A percentile compares a stretch with the other conserved stretches of the same genome.
These are phyloP conservation scores for Xylariaceae sp. DNA, from an alignment of 2,329 filamentous ascomycete genomes.

Conservation along the genomic window DNA sequence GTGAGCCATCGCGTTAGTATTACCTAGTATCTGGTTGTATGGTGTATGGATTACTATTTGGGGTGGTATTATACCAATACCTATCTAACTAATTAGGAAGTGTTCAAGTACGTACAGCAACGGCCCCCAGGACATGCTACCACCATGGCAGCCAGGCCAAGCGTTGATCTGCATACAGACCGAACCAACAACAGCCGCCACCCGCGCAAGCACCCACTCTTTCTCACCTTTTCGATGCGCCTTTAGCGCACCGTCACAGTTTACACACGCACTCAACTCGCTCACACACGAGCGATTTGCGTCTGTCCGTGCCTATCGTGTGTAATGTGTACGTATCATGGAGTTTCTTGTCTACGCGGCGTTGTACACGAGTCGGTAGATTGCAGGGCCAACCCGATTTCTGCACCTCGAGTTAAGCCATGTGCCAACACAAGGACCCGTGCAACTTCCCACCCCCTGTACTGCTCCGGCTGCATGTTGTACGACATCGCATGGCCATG, in stretches of 20 bases:
- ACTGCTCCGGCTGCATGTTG: background rate
- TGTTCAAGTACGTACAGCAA: too few species aligned
- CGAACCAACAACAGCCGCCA: conserved; percentile 6
- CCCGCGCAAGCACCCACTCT: background rate
- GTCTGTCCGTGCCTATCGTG: background rate
- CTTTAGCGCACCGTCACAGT: conserved; percentile 1
- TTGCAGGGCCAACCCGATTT: conserved; percentile 14
- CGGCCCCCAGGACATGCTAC: background rate
- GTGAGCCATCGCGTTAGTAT: background rate
- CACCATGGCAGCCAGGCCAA: background rate
- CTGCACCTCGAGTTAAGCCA: conserved; percentile 4
- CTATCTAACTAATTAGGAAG: background rate
- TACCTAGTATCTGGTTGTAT: background rate
- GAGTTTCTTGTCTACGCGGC: background rate
- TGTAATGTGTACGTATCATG: background rate
- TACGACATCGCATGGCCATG: background rate
- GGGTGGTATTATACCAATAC: background rate
- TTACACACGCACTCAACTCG: background rate
- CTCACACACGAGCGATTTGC: background rate
- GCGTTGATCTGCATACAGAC: background rate
- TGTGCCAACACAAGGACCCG: conserved; percentile 8
- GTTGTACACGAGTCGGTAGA: conserved; percentile 12
- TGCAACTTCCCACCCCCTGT: background rate
- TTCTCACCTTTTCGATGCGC: background rate
- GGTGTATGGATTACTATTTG: background rate